phyloP scores from a whole-genome alignment of 2,329 filamentous ascomycete species.

The Ophiosphaerella korrae region DNA sequence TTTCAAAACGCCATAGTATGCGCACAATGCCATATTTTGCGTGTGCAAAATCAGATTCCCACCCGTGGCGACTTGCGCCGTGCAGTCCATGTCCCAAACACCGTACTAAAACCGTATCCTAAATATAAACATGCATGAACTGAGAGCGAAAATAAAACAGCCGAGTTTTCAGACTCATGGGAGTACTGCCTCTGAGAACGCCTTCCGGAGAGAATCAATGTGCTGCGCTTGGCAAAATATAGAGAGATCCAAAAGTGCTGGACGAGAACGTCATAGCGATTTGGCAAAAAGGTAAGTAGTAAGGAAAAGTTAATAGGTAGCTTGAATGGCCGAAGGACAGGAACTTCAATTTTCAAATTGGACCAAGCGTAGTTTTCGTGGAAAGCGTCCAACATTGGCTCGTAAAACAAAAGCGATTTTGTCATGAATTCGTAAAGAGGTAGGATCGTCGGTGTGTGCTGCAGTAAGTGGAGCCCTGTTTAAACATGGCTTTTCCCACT shows the following conservation, averaged over 20 bases:
- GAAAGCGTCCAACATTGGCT: constrained; percentile 14
- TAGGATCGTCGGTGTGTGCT: constrained; percentile 3
- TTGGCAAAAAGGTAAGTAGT: constrained; percentile 10
- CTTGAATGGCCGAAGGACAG: neutral
- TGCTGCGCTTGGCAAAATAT: constrained; percentile 3
- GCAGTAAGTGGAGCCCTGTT: neutral
- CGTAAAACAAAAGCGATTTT: constrained; percentile 14
- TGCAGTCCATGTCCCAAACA: constrained; percentile 15
- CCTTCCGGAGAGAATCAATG: constrained; percentile 20
- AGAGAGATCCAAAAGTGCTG: neutral
- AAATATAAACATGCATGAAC: constrained; percentile 28
- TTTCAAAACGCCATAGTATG: constrained; percentile 5
- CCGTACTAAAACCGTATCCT: constrained; percentile 18
- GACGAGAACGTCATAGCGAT: neutral
- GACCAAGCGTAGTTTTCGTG: constrained; percentile 1
- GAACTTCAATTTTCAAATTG: neutral
- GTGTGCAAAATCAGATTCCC: constrained; percentile 15
- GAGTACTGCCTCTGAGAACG: constrained; percentile 32
- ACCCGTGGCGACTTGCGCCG: constrained; percentile 18
- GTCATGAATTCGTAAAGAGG: constrained; percentile 27
- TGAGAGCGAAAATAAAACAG: constrained; percentile 9
- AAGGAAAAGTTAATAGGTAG: constrained; percentile 16
- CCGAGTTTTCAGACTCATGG: constrained; percentile 34
- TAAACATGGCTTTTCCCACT: constrained; percentile 10
- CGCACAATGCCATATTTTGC: constrained; percentile 6